phyloP scores from a whole-genome alignment of 331 rosid genomes.

The Cucumis variabilis region DNA sequence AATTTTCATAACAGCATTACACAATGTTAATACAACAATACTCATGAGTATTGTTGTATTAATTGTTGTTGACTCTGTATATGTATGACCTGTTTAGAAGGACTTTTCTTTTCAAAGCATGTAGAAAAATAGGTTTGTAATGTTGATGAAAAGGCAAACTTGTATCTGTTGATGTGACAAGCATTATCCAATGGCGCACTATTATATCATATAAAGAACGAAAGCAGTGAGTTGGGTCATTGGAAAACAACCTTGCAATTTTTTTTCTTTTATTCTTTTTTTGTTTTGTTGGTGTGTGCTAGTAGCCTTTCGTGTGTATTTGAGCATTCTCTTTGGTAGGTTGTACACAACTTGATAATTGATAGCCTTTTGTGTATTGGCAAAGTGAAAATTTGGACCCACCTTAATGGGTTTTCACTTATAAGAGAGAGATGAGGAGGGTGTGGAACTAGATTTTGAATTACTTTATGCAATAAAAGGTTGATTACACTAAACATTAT shows the following conservation, averaged over 20 bases:
- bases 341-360: not conserved
- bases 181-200: not conserved
- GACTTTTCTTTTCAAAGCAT: too few relatives aligned
- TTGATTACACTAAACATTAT: not conserved
- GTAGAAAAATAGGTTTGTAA: not conserved
- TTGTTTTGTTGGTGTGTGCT: not conserved
- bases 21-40: not conserved
- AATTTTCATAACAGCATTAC: too few relatives aligned
- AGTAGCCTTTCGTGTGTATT: not conserved
- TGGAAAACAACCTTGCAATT: conserved; percentile 19
- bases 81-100: too few relatives aligned
- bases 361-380: not conserved
- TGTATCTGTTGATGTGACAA: conserved; percentile 5
- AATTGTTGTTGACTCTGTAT: not conserved
- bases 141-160: too few relatives aligned
- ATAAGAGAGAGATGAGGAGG: not conserved
- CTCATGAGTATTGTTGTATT: not conserved
- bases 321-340: not conserved
- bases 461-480: not conserved
- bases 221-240: conserved; percentile 16
- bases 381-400: not conserved
- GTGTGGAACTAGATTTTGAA: not conserved
- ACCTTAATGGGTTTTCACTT: not conserved
- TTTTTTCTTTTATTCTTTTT: not conserved
- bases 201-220: not conserved